Base-by-base conservation (phyloP, 352 stramenopile species). In the Globisporangium recalcitrans region DNA sequence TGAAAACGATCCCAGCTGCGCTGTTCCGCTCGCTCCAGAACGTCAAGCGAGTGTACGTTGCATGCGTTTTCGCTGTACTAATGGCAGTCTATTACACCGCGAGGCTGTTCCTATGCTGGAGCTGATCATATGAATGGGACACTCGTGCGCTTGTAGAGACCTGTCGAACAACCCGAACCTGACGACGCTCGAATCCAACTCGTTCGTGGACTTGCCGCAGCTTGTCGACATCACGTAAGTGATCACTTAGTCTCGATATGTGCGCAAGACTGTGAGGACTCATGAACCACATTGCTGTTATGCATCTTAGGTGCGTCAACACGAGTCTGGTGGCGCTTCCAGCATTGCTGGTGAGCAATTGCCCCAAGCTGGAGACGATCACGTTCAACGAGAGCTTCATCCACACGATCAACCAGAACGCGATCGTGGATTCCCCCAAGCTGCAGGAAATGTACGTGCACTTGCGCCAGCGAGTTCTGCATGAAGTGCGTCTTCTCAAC, bases 111-210 rank as follows among this genome's bases (percentile, higher is more conserved):
- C 3, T 44, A 4, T 44, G 8, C 4, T 44, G 16, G n/a, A 13
- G 36, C 14, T 44, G 16, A 9, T 44, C 36, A 44, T 8, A 3
- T 21, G 2, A 5, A 31, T 4, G 16, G 24, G 16, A 36, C 3
- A 7, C 19, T 27, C 14, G 14, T 54, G 60, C 36, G 4, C 40
- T 13, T 47, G 27, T 36, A 88, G 77, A 47, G 65, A 85, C 60
- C 48, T 87, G 5, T 90, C 80, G 1, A 64, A 81, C 54, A 90
- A 90, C 63, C 77, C 75, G 22, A 61, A 57, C 13, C 64, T 90
- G 34, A 78, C 70, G 27, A 60, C 64, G 60, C 67, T 90, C n/a
- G 65, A 77, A 32, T 24, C 78, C 1, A 63, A 74, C 29, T 77
- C 75, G 4, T 90, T 90, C 40, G 72, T 64, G 31, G 65, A 72